Evolutionary conservation across 768 basidiomycete species (phyloP).

Genomic region (Lactarius sanguifluus): DNA sequence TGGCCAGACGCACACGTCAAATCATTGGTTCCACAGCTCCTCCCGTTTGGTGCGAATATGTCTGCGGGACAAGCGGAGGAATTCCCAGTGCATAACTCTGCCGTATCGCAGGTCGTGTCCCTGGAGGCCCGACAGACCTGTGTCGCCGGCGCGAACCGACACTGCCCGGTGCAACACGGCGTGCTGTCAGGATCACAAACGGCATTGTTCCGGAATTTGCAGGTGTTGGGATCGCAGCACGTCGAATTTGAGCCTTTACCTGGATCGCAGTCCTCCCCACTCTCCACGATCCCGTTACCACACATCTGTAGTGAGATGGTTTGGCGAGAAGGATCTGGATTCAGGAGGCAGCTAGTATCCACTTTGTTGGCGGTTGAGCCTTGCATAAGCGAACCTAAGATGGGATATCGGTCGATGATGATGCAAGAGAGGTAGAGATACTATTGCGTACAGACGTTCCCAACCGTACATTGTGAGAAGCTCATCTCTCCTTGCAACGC

Average conservation of each 20-base stretch:
- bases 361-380: conserved; percentile 44
- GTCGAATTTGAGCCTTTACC: conserved; percentile 55
- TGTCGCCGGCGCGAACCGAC: conserved; percentile 64
- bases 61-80: conserved; percentile 73
- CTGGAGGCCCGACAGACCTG: conserved; percentile 70
- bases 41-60: conserved; percentile 58
- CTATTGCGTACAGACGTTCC: conserved; percentile 71
- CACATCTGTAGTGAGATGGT: conserved; percentile 70
- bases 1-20: conserved; percentile 74
- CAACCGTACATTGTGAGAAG: conserved; percentile 79
- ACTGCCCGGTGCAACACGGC: conserved; percentile 69
- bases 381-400: conserved; percentile 61
- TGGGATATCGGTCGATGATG: neutral
- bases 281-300: conserved; percentile 80
- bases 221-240: conserved; percentile 74
- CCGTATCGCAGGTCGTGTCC: conserved; percentile 65
- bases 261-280: conserved; percentile 87
- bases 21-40: conserved; percentile 61
- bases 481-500: conserved; percentile 57
- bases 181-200: conserved; percentile 78
- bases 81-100: conserved; percentile 75
- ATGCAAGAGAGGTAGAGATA: conserved; percentile 14
- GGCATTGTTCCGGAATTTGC: conserved; percentile 70
- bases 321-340: conserved; percentile 45
- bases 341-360: conserved; percentile 64